Conservation (phyloP, 2,329 filamentous ascomycete genomes). For the Ophiostoma australiae region DNA sequence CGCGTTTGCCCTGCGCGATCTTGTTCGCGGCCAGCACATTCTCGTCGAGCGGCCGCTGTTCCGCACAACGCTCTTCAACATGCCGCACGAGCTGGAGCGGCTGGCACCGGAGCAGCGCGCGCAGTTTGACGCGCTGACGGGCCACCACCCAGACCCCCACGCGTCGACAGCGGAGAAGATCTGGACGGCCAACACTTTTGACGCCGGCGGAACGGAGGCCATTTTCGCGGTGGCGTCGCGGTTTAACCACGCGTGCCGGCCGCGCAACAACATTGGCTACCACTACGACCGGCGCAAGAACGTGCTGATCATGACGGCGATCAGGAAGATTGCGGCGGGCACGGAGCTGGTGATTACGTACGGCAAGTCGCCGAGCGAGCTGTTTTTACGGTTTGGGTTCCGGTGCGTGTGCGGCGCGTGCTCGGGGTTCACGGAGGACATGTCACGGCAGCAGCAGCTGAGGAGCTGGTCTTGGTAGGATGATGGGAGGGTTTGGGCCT, state of each 20-base stretch:
- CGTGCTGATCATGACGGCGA: conserved; percentile 41
- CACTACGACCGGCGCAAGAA: conserved; percentile 35
- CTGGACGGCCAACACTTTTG: conserved; percentile 32
- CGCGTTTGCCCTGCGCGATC: conserved; percentile 41
- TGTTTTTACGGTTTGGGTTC: conserved; percentile 29
- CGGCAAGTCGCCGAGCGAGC: conserved; percentile 27
- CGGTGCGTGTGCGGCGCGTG: conserved; percentile 29
- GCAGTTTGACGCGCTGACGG: conserved; percentile 39
- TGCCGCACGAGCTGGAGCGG: conserved; percentile 37
- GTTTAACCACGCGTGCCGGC: conserved; percentile 55
- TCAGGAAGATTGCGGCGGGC: conserved; percentile 22
- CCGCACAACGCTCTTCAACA: conserved; percentile 29
- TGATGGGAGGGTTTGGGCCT: too few relatives aligned
- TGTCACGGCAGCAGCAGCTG: background rate
- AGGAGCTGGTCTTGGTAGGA: background rate
- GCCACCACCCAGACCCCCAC: conserved; percentile 26
- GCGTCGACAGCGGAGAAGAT: conserved; percentile 28
- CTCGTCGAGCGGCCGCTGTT: conserved; percentile 45
- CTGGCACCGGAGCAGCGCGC: conserved; percentile 34
- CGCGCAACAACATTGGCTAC: conserved; percentile 43
- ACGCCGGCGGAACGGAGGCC: conserved; percentile 24
- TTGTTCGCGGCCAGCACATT: conserved; percentile 40
- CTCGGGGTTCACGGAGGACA: conserved; percentile 20
- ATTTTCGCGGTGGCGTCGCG: conserved; percentile 43
- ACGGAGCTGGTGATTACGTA: conserved; percentile 30